These are phyloP conservation scores for Penicillium paradoxum DNA, from an alignment of 495 filamentous ascomycete species.

Conservation along the genomic window DNA sequence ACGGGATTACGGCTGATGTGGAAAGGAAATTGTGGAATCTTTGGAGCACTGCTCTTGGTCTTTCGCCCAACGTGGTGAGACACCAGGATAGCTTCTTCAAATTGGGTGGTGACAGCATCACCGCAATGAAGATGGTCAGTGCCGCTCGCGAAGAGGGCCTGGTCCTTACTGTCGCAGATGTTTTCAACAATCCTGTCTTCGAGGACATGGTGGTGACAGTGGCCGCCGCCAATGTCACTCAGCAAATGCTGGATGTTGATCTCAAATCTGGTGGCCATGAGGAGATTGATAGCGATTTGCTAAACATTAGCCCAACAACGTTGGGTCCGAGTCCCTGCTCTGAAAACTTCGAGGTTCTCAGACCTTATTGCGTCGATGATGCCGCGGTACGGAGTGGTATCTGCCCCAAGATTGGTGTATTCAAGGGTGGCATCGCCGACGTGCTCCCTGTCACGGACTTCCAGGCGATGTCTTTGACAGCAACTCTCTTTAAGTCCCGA, in stretches of 20 bases:
- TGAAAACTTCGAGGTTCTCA: constrained; percentile 42
- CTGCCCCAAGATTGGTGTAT: constrained; percentile 51
- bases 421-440: constrained; percentile 52
- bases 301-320: constrained; percentile 12
- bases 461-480: constrained; percentile 59
- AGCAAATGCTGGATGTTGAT: constrained; percentile 23
- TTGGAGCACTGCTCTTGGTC: constrained; percentile 43
- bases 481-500: constrained; percentile 47
- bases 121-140: constrained; percentile 64
- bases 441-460: constrained; percentile 59
- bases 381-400: constrained; percentile 42
- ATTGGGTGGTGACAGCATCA: constrained; percentile 52
- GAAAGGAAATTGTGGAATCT: constrained; percentile 40
- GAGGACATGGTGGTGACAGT: constrained; percentile 42
- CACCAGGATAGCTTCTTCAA: constrained; percentile 47
- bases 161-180: constrained; percentile 51
- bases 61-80: constrained; percentile 35
- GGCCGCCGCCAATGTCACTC: constrained; percentile 22
- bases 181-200: constrained; percentile 45
- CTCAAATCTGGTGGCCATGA: constrained; percentile 14
- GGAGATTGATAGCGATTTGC: constrained; percentile 13
- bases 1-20: constrained; percentile 22
- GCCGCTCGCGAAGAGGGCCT: constrained; percentile 51
- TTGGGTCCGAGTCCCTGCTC: constrained; percentile 25
- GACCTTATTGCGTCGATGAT: constrained; percentile 36